Base-by-base conservation (phyloP, 129 eudicot genomes). In the Deinandra increscens region DNA sequence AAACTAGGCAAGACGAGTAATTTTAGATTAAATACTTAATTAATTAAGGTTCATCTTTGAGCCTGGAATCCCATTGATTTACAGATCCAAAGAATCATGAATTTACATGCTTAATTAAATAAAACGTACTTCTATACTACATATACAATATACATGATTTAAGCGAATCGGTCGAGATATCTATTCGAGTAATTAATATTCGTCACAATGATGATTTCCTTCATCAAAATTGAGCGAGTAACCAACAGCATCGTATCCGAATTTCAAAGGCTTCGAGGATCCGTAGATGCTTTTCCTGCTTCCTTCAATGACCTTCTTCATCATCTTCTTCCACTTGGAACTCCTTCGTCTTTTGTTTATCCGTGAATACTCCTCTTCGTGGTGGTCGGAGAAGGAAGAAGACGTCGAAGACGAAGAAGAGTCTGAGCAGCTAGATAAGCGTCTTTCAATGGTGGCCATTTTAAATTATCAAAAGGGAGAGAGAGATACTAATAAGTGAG, bases 161-260 rank as follows among this genome's bases (percentile, higher is more conserved):
- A 18, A 71, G 76, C 44, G 60, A 37, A 33, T 71, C 60, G 7
- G n/a, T n/a, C n/a, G n/a, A n/a, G n/a, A 33, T 59, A 45, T 33
- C 38, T 26, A 33, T 50, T 51, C 55, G 43, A 51, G 50, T 23
- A 6, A 33, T 2, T 33, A 63, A 38, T 73, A 39, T 0, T 73
- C 70, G 13, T 63, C 64, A 15, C 12, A 18, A 9, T 65, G 69
- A 55, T 67, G 69, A 55, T 67, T 58, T 29, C 96, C 96, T 15
- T 89, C 88, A 33, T 86, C 96, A 55, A 84, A 89, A 56, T 89
- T 89, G 38, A 81, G 86, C 0, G 92, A 73, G 34, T 86, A 89
- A 76, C 96, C 86, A 43, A 80, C 79, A 13, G 83, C 88, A 70
- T 89, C 93, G 34, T 89, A 89, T 13, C 68, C 83, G 49, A 83